phyloP scores from a whole-genome alignment of 2,329 filamentous ascomycete genomes.

The Gyromitra esculenta region DNA sequence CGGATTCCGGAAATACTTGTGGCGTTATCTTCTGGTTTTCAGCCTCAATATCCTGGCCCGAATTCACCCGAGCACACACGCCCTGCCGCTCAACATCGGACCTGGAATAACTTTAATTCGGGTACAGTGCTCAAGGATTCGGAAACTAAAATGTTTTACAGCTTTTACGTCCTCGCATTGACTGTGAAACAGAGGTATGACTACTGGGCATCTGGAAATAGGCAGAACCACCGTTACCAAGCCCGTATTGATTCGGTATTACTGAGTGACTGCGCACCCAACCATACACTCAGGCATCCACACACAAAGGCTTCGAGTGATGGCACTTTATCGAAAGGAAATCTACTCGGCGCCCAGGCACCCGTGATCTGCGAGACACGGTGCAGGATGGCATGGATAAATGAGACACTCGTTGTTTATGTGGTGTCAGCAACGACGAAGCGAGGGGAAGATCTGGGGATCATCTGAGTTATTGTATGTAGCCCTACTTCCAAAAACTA shows the following conservation, averaged over 20 bases:
- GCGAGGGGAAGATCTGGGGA: slow-evolving; percentile 8
- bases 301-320: slow-evolving; percentile 5
- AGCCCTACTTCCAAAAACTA: neutral
- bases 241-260: slow-evolving; percentile 1
- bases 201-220: slow-evolving; percentile 24
- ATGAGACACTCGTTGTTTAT: slow-evolving; percentile 17
- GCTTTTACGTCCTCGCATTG: neutral
- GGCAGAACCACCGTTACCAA: slow-evolving; percentile 10
- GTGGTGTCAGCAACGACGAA: slow-evolving; percentile 7
- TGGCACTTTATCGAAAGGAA: neutral
- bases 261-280: slow-evolving; percentile 27
- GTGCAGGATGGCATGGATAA: slow-evolving; percentile 27
- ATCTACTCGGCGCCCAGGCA: slow-evolving; percentile 27
- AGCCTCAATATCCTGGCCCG: slow-evolving; percentile 46
- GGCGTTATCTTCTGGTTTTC: slow-evolving; percentile 40
- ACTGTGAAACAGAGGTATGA: slow-evolving; percentile 12
- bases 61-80: slow-evolving; percentile 36
- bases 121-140: neutral
- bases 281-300: neutral
- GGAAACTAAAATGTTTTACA: neutral
- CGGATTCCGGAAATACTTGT: slow-evolving; percentile 34
- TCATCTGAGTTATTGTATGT: slow-evolving; percentile 2
- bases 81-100: slow-evolving; percentile 8
- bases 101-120: slow-evolving; percentile 12
- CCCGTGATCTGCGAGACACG: slow-evolving; percentile 34